These are phyloP conservation scores for Besnoitia besnoiti DNA, from an alignment of 169 alveolate species.

Conservation along the genomic window DNA sequence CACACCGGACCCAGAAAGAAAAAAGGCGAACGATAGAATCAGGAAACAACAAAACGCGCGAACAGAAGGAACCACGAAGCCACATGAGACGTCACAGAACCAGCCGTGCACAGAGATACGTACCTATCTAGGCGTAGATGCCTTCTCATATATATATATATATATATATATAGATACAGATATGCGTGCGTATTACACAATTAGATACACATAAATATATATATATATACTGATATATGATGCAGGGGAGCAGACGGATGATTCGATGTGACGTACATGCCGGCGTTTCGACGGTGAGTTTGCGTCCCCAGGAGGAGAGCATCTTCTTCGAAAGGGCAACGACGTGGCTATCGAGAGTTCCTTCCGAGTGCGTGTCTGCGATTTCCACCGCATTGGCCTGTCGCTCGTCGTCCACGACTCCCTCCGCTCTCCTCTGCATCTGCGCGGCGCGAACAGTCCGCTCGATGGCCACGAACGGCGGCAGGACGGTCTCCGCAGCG, in stretches of 20 bases:
- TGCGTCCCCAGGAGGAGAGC: not conserved
- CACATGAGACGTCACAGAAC: not conserved
- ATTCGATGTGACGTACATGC: not conserved
- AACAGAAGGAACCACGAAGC: not conserved
- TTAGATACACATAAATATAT: not conserved
- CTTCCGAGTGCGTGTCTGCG: not conserved
- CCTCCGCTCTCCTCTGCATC: not conserved
- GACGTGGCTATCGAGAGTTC: not conserved
- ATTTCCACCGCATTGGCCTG: not conserved
- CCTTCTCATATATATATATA: not conserved
- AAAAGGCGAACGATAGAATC: not conserved
- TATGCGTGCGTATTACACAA: not conserved
- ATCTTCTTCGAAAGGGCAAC: not conserved
- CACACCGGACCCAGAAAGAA: too few species aligned
- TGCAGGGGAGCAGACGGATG: too few species aligned
- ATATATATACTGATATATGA: too few species aligned
- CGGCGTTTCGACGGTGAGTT: slow-evolving; percentile 16
- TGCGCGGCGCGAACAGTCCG: not conserved
- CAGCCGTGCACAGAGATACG: not conserved
- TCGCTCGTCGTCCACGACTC: not conserved
- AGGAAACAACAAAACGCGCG: too few species aligned
- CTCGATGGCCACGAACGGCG: not conserved
- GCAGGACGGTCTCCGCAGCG: slow-evolving; percentile 16
- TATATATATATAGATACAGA: not conserved
- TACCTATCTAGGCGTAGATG: not conserved